Percentiles rank a stretch among this genome's conserved stretches.
These are phyloP conservation scores for Aureobasidium subglaciale DNA, from an alignment of 2,329 filamentous ascomycete genomes.

Conservation along the genomic window DNA sequence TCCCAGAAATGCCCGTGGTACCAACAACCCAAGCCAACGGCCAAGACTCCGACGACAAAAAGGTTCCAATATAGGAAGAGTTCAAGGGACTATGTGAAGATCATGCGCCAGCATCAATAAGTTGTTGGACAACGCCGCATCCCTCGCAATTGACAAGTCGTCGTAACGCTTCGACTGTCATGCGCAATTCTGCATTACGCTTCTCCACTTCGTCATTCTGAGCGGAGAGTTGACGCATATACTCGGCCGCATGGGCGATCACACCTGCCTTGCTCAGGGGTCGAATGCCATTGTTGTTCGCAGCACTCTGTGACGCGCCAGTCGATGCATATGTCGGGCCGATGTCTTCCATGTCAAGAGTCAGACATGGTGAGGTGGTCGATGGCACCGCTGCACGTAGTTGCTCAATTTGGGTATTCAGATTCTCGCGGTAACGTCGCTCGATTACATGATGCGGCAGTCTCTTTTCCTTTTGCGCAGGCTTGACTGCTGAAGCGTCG, in stretches of 20 bases:
- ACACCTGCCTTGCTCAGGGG: constrained; percentile 39
- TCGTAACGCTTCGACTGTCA: constrained; percentile 36
- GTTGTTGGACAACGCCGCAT: constrained; percentile 38
- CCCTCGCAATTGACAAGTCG: constrained; percentile 41
- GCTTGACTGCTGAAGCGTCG: neutral
- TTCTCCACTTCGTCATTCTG: constrained; percentile 34
- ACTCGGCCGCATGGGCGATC: constrained; percentile 38
- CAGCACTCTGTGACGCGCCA: neutral
- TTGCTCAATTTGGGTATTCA: constrained; percentile 40
- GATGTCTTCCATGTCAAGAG: constrained; percentile 38
- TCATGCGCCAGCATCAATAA: constrained; percentile 26
- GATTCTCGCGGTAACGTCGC: constrained; percentile 40
- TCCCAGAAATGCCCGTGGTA: constrained; percentile 5
- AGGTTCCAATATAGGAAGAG: neutral
- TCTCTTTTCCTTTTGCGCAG: constrained; percentile 7
- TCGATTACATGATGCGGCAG: constrained; percentile 38
- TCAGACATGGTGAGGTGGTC: constrained; percentile 30
- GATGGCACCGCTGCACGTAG: constrained; percentile 33
- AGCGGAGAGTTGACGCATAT: constrained; percentile 40
- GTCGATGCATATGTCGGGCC: constrained; percentile 16
- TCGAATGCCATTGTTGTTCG: constrained; percentile 29
- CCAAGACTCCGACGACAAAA: neutral
- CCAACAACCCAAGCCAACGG: neutral
- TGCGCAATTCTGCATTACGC: constrained; percentile 32
- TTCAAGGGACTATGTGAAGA: neutral